Percentiles rank a stretch among this genome's conserved stretches.
Evolutionary conservation across 2,329 filamentous ascomycete genomes (phyloP).

Genomic region (Alternaria triticimaculans): DNA sequence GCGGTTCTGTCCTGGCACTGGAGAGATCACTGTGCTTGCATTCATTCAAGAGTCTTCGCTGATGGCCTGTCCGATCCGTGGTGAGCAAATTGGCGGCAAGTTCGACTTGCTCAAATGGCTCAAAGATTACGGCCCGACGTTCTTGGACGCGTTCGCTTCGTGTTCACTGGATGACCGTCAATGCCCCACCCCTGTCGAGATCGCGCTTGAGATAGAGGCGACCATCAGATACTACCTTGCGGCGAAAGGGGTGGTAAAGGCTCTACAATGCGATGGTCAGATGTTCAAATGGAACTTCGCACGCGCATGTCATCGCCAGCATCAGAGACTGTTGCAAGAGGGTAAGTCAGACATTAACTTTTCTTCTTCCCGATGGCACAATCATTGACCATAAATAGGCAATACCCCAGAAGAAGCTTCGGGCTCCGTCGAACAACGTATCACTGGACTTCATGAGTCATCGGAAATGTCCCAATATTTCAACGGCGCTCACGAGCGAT

Average conservation of each 20-base stretch:
- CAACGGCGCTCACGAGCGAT: background rate
- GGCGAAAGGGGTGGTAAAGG: background rate
- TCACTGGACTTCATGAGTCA: background rate
- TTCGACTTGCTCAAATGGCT: background rate
- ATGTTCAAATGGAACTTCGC: background rate
- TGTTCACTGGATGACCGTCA: background rate
- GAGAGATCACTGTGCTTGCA: background rate
- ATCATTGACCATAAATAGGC: background rate
- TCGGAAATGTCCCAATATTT: rapidly evolving
- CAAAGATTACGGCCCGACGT: background rate
- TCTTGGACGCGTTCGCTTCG: background rate
- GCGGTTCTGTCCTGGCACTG: background rate
- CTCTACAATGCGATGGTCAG: background rate
- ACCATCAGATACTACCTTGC: background rate
- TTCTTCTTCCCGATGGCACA: background rate
- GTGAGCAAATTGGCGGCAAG: background rate
- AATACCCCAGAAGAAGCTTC: background rate
- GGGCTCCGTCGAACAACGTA: background rate
- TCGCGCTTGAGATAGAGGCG: background rate
- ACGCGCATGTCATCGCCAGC: background rate
- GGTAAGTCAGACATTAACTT: background rate
- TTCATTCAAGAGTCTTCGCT: background rate
- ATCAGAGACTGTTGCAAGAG: background rate
- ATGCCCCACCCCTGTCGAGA: background rate
- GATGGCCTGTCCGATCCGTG: background rate